Evolutionary conservation across 176 grass and related monocot genomes (phyloP).

Genomic region (Eragrostis curvula): DNA sequence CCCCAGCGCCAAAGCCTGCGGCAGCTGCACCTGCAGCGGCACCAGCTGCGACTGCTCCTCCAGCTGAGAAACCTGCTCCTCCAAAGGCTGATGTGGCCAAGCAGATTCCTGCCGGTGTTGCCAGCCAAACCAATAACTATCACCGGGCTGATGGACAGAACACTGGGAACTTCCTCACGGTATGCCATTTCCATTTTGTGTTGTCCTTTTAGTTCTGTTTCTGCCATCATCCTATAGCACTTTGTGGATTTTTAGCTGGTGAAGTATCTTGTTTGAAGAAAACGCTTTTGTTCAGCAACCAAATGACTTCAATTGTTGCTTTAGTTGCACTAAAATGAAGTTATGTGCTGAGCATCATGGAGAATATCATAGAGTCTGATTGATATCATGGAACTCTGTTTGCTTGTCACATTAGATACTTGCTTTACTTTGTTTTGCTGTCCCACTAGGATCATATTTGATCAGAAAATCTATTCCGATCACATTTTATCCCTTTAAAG

Average conservation of each 20-base stretch:
- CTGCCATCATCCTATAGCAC: neutral
- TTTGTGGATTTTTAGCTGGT: neutral
- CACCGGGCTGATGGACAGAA: slow-evolving; percentile 75
- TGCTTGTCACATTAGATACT: neutral
- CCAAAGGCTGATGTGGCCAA: slow-evolving; percentile 45
- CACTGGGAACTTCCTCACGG: slow-evolving; percentile 82
- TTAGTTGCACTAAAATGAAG: slow-evolving; percentile 3
- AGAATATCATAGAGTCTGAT: neutral
- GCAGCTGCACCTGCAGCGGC: neutral
- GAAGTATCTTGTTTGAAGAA: neutral
- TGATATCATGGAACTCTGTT: neutral
- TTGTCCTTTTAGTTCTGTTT: neutral
- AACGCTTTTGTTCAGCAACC: neutral
- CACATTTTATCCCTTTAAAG: neutral
- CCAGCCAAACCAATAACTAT: slow-evolving; percentile 70
- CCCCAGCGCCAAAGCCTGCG: slow-evolving; percentile 14
- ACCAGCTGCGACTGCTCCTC: slow-evolving; percentile 36
- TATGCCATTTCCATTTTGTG: slow-evolving; percentile 17
- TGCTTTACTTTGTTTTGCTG: neutral
- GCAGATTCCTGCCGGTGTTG: slow-evolving; percentile 71
- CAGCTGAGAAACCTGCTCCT: slow-evolving; percentile 46
- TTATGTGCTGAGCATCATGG: neutral
- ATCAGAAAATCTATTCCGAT: neutral
- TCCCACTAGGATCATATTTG: neutral
- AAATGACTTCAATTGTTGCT: neutral